Conservation (phyloP, 257 asterid genomes). For the Mentha longifolia region DNA sequence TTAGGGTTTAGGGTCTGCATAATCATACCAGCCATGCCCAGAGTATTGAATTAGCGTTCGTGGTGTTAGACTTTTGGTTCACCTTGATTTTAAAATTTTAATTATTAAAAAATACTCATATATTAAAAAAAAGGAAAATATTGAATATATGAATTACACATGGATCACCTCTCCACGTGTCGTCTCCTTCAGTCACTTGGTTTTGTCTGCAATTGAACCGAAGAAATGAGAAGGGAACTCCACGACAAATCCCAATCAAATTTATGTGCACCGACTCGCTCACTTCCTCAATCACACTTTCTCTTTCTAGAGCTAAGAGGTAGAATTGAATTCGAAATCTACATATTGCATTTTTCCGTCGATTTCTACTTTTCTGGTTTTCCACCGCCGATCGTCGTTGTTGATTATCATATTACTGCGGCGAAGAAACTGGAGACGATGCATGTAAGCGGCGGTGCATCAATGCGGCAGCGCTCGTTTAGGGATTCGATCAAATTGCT, state of each 20-base stretch:
- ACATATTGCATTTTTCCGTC: neutral
- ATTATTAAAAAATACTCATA: no score
- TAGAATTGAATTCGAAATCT: neutral
- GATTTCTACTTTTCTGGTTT: neutral
- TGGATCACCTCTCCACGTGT: slow-evolving; percentile 15
- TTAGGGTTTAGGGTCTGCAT: no score
- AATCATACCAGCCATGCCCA: no score
- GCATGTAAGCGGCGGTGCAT: slow-evolving; percentile 17
- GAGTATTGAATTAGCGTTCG: no score
- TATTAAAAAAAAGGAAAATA: no score
- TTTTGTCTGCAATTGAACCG: slow-evolving; percentile 14
- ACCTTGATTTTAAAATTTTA: no score
- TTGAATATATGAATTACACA: no score
- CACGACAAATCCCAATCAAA: neutral
- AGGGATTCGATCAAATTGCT: slow-evolving; percentile 35
- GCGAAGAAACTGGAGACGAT: slow-evolving; percentile 13
- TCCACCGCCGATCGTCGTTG: neutral
- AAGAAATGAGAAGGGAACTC: neutral
- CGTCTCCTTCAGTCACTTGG: neutral
- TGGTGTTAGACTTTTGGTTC: no score
- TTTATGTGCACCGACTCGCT: slow-evolving; percentile 3
- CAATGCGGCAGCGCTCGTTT: slow-evolving; percentile 20
- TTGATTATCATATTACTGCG: neutral
- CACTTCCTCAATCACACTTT: slow-evolving; percentile 3
- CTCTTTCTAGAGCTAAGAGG: neutral